Evolutionary conservation across 257 asterid genomes (phyloP), one percentile per base, ranked within the genome.

Genomic region (Coffea eugenioides): DNA sequence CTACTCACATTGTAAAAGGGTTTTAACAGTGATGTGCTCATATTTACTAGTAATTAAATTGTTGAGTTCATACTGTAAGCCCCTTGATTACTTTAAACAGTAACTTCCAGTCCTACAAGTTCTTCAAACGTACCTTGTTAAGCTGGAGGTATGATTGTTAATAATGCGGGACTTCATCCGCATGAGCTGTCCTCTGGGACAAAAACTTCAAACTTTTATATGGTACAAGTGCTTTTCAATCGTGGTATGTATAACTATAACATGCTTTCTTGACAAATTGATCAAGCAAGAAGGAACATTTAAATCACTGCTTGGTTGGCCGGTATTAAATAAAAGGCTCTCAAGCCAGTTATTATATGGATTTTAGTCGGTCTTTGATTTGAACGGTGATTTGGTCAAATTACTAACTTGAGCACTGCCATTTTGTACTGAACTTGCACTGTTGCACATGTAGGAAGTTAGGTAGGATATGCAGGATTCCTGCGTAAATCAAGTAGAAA

Each of bases 371-470:
- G 34, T 31, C 34, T 31, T 31, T 31, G 34, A 31, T 31, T 31
- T 31, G 34, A 31, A 31, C 34, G 34, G 34, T 31, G 61, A 14
- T 39, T 39, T 16, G 64, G 20, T 52, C 25, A 18, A 18, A 3
- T 14, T 5, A 56, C 3, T 46, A 21, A 21, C 0, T n/a, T 23
- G 13, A 71, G 5, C 61, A 1, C 16, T 49, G 15, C 34, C 34
- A 43, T 71, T 73, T 52, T 73, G 46, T 31, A 39, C 5, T 39
- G 0, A 52, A 31, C 16, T 31, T 52, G 27, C 25, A 51, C 49
- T 31, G 34, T 34, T 57, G 54, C 51, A 57, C 79, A 56, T 54
- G 69, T 74, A 54, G 54, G 52, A 13, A 74, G 41, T 36, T 74
- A 34, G 67, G 77, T 36, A 23, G 34, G 52, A 16, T 51, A 23